Percentiles rank a stretch among this genome's conserved stretches.
These are phyloP conservation scores for Cytospora piceicola DNA, from an alignment of 2,329 filamentous ascomycete genomes.

Conservation along the genomic window DNA sequence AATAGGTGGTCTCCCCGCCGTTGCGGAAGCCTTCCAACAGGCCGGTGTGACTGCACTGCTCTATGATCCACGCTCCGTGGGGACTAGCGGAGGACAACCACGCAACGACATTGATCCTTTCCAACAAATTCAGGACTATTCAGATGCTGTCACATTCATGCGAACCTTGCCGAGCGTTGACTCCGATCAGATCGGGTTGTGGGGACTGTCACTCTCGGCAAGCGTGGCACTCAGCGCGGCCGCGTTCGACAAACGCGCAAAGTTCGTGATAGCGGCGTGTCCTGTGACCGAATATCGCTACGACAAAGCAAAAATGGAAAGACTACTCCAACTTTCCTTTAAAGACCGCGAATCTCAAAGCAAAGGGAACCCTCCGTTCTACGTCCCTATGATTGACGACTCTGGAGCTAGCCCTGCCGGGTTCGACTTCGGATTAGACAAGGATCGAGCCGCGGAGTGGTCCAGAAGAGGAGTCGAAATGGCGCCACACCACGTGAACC, in stretches of 20 bases:
- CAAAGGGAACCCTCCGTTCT: conserved; percentile 12
- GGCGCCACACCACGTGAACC: background rate
- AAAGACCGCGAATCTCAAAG: conserved; percentile 18
- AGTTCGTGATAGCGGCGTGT: conserved; percentile 33
- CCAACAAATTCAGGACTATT: conserved; percentile 29
- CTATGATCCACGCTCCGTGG: conserved; percentile 42
- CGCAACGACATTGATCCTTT: conserved; percentile 41
- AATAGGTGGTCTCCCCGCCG: conserved; percentile 2
- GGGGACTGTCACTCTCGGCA: conserved; percentile 43
- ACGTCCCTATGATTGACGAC: conserved; percentile 11
- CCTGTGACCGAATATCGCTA: conserved; percentile 1
- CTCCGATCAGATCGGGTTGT: conserved; percentile 39
- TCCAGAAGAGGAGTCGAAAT: too few relatives aligned
- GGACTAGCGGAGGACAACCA: conserved; percentile 41
- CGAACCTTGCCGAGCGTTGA: conserved; percentile 36
- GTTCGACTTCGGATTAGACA: conserved; percentile 5
- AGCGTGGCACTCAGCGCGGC: conserved; percentile 37
- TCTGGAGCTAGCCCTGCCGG: conserved; percentile 12
- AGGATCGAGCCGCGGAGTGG: background rate
- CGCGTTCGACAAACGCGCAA: conserved; percentile 40
- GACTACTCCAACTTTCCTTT: too few relatives aligned
- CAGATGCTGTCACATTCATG: conserved; percentile 44
- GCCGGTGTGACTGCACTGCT: conserved; percentile 37
- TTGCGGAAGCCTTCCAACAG: conserved; percentile 32
- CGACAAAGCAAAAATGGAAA: conserved; percentile 32